Evolutionary conservation across 495 filamentous ascomycete species (phyloP), one percentile per base, ranked within the genome.

Genomic region (Geopyxis carbonaria): DNA sequence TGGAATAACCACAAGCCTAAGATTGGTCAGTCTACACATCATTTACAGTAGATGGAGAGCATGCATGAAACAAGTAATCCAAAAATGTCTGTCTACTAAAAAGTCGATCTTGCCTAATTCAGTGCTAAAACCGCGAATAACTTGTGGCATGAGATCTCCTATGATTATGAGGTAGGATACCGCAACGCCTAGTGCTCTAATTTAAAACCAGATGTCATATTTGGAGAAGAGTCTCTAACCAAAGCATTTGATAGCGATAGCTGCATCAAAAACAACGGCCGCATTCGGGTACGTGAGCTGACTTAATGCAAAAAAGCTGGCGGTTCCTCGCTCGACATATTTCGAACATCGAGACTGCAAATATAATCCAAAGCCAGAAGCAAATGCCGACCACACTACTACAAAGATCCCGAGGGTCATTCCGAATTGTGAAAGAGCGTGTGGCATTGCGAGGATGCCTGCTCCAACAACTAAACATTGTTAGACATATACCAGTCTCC

Each of bases 101-200:
- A 80, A 93, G 13, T 70, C 66, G 34, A 76, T 64, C 3, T 57
- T 55, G 7, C 64, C 67, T 3, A 65, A 67, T 29, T 65, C 62
- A 32, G 76, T 72, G 33, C 61, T 65, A 56, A 86, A 78, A 1
- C 84, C 85, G 53, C 70, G 62, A 0, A 89, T 73, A 6, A 97
- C 89, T 3, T 81, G 89, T 1, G 91, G 89, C 89, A 97, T 97
- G 46, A 97, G 64, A 54, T 97, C 89, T 13, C 89, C 89, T 48
- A 97, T 95, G 48, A 97, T 93, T 45, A 95, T 97, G 48, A 97
- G 71, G 59, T 97, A 97, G 55, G 84, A 92, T 29, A 95, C 79
- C 5, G 78, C 91, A 13, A 97, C 89, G n/a, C 72, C 50, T 54
- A 22, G 5, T 25, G 11, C 19, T 22, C n/a, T n/a, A 6, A 18